Conservation (phyloP, 192 early-diverging fungal species). For the Phlyctochytrium planicorne region DNA sequence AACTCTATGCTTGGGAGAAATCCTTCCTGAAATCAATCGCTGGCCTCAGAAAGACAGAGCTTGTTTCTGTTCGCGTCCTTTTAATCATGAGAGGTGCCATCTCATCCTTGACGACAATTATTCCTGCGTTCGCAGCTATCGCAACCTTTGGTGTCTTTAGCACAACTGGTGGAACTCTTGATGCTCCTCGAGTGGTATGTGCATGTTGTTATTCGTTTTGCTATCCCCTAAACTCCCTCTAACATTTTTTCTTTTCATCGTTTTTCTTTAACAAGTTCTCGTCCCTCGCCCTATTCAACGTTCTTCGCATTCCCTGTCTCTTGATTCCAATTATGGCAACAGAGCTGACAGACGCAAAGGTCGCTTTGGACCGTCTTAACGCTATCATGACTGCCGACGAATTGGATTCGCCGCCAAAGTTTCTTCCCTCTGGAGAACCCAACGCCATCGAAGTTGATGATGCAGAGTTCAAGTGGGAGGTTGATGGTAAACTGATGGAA, state of each 20-base stretch:
- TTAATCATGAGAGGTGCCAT: conserved; percentile 12
- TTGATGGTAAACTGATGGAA: not conserved
- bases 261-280: not conserved
- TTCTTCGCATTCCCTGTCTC: conserved; percentile 22
- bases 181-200: conserved; percentile 12
- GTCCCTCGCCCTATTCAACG: conserved; percentile 26
- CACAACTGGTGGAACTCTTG: not conserved
- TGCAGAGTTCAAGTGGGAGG: conserved; percentile 10
- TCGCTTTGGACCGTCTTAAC: conserved; percentile 19
- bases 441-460: conserved; percentile 17
- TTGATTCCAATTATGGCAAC: conserved; percentile 13
- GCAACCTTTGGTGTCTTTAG: conserved; percentile 36
- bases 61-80: conserved; percentile 23
- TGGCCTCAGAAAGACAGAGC: conserved; percentile 30
- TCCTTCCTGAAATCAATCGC: conserved; percentile 35
- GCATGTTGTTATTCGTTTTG: conserved; percentile 12
- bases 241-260: conserved; percentile 12
- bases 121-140: conserved; percentile 40
- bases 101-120: conserved; percentile 9
- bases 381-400: conserved; percentile 22
- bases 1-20: conserved; percentile 70
- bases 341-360: conserved; percentile 24
- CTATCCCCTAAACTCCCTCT: conserved; percentile 5
- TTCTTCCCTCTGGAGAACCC: not conserved
- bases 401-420: not conserved